Conservation (phyloP, 805 yeast genomes). For the Ogataea pilisensis region DNA sequence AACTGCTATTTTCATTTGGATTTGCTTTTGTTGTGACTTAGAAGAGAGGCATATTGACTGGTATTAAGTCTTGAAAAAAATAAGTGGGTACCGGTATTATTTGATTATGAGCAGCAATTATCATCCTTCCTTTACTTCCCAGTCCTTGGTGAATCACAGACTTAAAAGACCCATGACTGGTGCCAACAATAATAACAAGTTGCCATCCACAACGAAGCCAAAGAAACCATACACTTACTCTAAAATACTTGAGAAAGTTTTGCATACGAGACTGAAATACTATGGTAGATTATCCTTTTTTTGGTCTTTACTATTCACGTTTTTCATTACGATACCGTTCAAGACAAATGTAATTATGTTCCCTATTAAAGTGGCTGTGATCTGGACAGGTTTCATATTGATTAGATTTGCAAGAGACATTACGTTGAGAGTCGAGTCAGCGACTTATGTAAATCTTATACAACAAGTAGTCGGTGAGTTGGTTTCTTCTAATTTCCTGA, state of each 20-base stretch:
- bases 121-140: neutral
- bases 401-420: conserved; percentile 28
- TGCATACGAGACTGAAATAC: conserved; percentile 25
- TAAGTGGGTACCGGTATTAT: too few species aligned
- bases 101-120: neutral
- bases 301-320: conserved; percentile 16
- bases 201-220: conserved; percentile 1
- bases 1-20: neutral
- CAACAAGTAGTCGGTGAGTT: conserved; percentile 25
- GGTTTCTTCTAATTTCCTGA: conserved; percentile 20
- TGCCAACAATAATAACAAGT: neutral
- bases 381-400: conserved; percentile 29
- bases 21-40: neutral
- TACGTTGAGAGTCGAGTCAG: conserved; percentile 23
- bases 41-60: too few species aligned
- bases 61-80: too few species aligned
- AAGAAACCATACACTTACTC: conserved; percentile 22
- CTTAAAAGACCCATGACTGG: neutral
- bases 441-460: conserved; percentile 20
- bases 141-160: neutral
- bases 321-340: conserved; percentile 21
- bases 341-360: conserved; percentile 16
- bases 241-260: conserved; percentile 21
- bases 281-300: conserved; percentile 25
- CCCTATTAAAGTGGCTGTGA: conserved; percentile 22